Base-by-base conservation (phyloP, 2,329 filamentous ascomycete species). In the Talaromyces sp. region DNA sequence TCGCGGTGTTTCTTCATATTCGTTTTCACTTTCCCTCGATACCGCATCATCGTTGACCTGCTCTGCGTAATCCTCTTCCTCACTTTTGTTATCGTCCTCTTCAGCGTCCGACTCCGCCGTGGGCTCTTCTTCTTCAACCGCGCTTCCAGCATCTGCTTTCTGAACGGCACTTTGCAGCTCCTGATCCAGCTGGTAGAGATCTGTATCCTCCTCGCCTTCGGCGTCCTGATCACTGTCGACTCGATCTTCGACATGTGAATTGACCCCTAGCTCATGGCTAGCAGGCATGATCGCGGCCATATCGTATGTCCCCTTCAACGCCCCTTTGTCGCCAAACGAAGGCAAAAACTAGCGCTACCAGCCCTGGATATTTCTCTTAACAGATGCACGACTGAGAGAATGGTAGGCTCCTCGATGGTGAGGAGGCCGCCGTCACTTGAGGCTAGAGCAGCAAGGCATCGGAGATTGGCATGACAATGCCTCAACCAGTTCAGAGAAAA, bases 121-220 rank as follows among this genome's bases (percentile, higher is more conserved):
- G 35, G 71, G 68, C 33, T 67, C 69, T 37, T 58, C 59, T 15
- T 76, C 73, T 15, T 71, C 73, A 37, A 68, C 69, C 9, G 70
- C 67, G 58, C 77, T 74, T 37, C 72, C 73, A 6, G 73, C 71
- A 49, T 77, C 77, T 65, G 75, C 72, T 64, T 73, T 70, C 45
- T 77, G 76, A 31, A 77, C 76, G 8, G 75, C 76, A 65, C 76
- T 72, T 68, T 78, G 75, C 25, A 77, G 72, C 60, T 75, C 75
- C 63, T 78, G 75, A 57, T 78, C 76, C 74, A 76, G 75, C 54
- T 74, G 73, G 62, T 78, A 79, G 37, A 79, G 63, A 63, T 80
- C 78, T 17, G 77, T 77, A 62, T 79, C 77, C 57, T 80, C 78
- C 66, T 80, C 78, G n/a, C 79, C 79, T 65, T 80, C 78, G 22